Evolutionary conservation across 371 early-diverging fungal genomes (phyloP).

Genomic region (Spiromyces aspiralis): DNA sequence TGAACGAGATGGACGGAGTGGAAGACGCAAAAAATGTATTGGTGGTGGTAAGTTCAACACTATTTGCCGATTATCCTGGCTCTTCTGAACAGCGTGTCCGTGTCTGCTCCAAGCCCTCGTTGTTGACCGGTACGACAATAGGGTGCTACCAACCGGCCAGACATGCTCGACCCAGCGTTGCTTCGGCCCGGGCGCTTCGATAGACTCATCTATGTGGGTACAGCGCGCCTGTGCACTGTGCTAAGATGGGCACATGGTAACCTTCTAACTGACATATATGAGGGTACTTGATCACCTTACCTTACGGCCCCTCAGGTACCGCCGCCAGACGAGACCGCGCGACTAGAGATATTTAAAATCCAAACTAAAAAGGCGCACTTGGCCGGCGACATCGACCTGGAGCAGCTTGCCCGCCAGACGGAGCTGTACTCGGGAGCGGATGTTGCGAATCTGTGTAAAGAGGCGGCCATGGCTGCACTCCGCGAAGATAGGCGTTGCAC

Average conservation of each 20-base stretch:
- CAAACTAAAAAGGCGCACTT: conserved; percentile 65
- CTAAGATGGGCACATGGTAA: too few relatives aligned
- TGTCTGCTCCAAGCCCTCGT: too few relatives aligned
- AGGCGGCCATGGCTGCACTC: conserved; percentile 81
- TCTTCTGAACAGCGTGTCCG: too few relatives aligned
- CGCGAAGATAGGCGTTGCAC: too few relatives aligned
- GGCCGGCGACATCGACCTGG: conserved; percentile 48
- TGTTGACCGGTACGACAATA: neutral
- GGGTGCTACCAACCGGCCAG: conserved; percentile 94
- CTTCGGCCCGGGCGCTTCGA: conserved; percentile 95
- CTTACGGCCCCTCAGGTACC: too few relatives aligned
- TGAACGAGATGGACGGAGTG: conserved; percentile 97
- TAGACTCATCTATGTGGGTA: conserved; percentile 61
- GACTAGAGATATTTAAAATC: conserved; percentile 70
- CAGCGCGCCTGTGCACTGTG: too few relatives aligned
- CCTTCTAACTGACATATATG: too few relatives aligned
- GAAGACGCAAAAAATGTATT: conserved; percentile 54
- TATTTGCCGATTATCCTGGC: too few relatives aligned
- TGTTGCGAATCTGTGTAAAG: conserved; percentile 85
- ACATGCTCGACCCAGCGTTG: conserved; percentile 87
- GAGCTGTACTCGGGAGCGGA: conserved; percentile 95
- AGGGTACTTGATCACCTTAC: too few relatives aligned
- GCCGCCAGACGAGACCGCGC: conserved; percentile 66
- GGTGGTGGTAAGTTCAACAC: conserved; percentile 39
- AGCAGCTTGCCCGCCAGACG: conserved; percentile 45